Conservation (phyloP, 495 filamentous ascomycete genomes). For the Cenococcum geophilum region DNA sequence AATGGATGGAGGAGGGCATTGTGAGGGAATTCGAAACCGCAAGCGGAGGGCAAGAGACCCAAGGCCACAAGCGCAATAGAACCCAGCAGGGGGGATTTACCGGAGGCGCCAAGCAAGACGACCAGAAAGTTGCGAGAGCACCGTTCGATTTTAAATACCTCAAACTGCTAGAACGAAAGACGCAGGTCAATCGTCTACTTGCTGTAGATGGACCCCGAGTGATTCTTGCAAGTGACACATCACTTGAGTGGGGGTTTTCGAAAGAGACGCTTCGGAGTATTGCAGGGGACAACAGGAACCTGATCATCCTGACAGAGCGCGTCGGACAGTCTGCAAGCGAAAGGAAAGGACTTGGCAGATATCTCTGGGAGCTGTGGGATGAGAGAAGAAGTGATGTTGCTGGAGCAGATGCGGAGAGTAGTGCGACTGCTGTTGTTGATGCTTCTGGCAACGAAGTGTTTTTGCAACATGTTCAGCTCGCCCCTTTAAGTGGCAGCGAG, state of each 20-base stretch:
- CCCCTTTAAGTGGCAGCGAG: constrained; percentile 65
- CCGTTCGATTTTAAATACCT: constrained; percentile 90
- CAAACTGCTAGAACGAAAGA: constrained; percentile 68
- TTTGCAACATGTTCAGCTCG: constrained; percentile 53
- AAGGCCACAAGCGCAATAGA: constrained; percentile 18
- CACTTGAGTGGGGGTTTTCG: constrained; percentile 92
- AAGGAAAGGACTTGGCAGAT: constrained; percentile 29
- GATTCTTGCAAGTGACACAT: constrained; percentile 84
- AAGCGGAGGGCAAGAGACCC: constrained; percentile 32
- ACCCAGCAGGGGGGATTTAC: constrained; percentile 29
- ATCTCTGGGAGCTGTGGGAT: constrained; percentile 38
- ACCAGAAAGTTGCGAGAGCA: constrained; percentile 44
- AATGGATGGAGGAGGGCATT: constrained; percentile 98
- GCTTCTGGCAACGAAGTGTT: constrained; percentile 56
- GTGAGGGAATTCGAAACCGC: constrained; percentile 84
- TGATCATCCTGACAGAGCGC: constrained; percentile 76
- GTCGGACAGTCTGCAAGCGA: constrained; percentile 4
- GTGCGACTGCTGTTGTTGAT: constrained; percentile 42
- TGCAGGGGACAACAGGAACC: constrained; percentile 66
- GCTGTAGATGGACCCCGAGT: constrained; percentile 51
- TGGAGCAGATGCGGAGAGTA: not conserved
- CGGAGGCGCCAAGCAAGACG: constrained; percentile 38
- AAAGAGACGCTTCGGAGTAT: constrained; percentile 72
- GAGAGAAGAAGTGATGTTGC: constrained; percentile 12
- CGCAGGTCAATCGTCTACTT: constrained; percentile 62